Percentiles rank a stretch among this genome's conserved stretches.
Evolutionary conservation across 768 basidiomycete genomes (phyloP).

Genomic region (Tephrocybe sp.): DNA sequence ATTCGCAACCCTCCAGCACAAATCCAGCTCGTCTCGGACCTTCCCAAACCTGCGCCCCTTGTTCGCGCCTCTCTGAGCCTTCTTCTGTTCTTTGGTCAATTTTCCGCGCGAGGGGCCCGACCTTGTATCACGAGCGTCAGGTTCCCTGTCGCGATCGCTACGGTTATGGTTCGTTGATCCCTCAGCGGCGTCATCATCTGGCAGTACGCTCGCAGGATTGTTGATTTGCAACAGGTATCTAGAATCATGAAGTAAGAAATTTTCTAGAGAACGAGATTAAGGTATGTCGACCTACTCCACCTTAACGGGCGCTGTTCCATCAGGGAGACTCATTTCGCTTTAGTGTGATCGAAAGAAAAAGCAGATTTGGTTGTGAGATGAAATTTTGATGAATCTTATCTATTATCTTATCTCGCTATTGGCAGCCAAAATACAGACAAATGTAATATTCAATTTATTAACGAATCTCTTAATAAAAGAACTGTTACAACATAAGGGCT

Average conservation of each 20-base stretch:
- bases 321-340: constrained; percentile 15
- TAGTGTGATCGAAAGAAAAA: neutral
- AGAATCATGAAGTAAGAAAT: constrained; percentile 1
- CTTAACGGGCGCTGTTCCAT: constrained; percentile 37
- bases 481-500: too few relatives aligned
- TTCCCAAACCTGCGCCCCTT: constrained; percentile 79
- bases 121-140: constrained; percentile 16
- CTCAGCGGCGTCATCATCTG: constrained; percentile 56
- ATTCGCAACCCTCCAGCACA: constrained; percentile 80
- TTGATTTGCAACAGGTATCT: constrained; percentile 31
- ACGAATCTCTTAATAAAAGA: too few relatives aligned
- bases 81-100: constrained; percentile 63
- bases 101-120: constrained; percentile 28
- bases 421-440: too few relatives aligned
- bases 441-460: too few relatives aligned
- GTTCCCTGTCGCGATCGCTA: constrained; percentile 21
- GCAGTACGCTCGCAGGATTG: constrained; percentile 18
- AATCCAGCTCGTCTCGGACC: constrained; percentile 72
- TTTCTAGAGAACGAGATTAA: neutral
- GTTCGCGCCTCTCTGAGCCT: constrained; percentile 77
- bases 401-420: too few relatives aligned
- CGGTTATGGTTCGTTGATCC: constrained; percentile 42
- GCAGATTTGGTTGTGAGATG: too few relatives aligned
- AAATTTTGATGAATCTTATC: too few relatives aligned
- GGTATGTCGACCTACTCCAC: constrained; percentile 27